phyloP scores from a whole-genome alignment of 176 grass and related monocot genomes.

The Zoysia pacifica region DNA sequence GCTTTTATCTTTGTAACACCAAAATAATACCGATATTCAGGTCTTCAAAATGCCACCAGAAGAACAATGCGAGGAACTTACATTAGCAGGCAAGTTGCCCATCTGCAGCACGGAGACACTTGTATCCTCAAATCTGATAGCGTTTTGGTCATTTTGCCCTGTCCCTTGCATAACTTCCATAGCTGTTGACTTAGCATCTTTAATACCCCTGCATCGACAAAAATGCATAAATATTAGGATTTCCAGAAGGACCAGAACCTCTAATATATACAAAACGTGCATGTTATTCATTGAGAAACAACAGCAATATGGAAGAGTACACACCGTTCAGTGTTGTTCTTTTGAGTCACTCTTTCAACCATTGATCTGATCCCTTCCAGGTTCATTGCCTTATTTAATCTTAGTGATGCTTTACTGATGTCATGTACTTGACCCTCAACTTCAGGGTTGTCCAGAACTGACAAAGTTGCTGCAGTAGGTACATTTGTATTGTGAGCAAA shows the following conservation, averaged over 20 bases:
- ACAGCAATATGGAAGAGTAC: conserved; percentile 20
- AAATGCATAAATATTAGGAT: conserved; percentile 28
- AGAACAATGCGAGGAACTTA: conserved; percentile 46
- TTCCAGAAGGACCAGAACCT: background rate
- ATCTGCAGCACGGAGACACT: conserved; percentile 50
- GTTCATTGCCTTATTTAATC: conserved; percentile 66
- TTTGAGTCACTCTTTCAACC: conserved; percentile 57
- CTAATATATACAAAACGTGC: conserved; percentile 8
- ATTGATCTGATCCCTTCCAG: conserved; percentile 67
- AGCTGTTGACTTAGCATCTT: conserved; percentile 51
- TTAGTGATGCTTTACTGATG: conserved; percentile 52
- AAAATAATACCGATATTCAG: background rate
- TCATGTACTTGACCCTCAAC: conserved; percentile 46
- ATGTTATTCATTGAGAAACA: background rate
- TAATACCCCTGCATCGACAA: conserved; percentile 50
- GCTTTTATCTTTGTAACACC: background rate
- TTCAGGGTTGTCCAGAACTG: conserved; percentile 45
- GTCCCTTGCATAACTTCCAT: conserved; percentile 47
- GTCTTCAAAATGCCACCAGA: background rate
- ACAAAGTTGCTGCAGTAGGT: conserved; percentile 46
- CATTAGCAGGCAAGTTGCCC: conserved; percentile 56
- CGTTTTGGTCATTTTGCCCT: conserved; percentile 46
- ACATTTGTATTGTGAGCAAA: background rate
- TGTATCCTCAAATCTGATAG: conserved; percentile 45
- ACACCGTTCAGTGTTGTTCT: conserved; percentile 61